Conservation (phyloP, 768 basidiomycete species). For the Leccinellum luteum region DNA sequence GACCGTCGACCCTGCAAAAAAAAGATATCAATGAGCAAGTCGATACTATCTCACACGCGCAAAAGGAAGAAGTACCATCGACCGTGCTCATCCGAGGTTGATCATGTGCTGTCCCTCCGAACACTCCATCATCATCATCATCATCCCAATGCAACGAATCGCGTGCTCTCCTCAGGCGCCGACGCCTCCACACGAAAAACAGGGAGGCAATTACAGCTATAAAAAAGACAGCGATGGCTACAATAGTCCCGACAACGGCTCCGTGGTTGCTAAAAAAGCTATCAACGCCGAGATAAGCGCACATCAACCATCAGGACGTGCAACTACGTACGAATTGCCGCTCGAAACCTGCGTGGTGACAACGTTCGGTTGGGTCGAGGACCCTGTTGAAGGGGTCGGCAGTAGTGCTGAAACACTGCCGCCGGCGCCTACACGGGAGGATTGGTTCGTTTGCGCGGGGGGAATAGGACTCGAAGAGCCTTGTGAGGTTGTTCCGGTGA, state of each 20-base stretch:
- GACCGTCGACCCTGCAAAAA: not conserved
- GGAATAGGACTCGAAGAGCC: not conserved
- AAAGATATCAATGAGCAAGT: not conserved
- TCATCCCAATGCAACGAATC: conserved; percentile 30
- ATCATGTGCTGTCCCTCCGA: conserved; percentile 36
- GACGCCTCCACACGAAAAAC: conserved; percentile 36
- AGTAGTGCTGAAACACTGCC: conserved; percentile 41
- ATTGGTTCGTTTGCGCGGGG: conserved; percentile 37
- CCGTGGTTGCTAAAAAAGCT: conserved; percentile 68
- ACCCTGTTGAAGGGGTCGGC: conserved; percentile 42
- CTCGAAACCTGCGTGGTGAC: conserved; percentile 40
- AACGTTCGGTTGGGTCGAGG: conserved; percentile 47
- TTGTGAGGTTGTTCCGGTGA: not conserved
- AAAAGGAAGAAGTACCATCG: conserved; percentile 9
- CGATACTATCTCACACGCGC: conserved; percentile 1
- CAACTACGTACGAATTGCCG: conserved; percentile 25
- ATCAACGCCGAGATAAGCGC: conserved; percentile 5
- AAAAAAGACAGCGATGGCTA: conserved; percentile 57
- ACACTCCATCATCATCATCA: conserved; percentile 6
- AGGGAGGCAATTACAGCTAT: conserved; percentile 44
- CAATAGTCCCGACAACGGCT: conserved; percentile 70
- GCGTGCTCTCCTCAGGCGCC: conserved; percentile 38
- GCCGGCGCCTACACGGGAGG: conserved; percentile 37
- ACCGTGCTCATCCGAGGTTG: conserved; percentile 22
- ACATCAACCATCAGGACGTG: not conserved